Evolutionary conservation across 2,329 filamentous ascomycete genomes (phyloP), one percentile per base, ranked within the genome.

Genomic region (Penicillium brevicompactum): DNA sequence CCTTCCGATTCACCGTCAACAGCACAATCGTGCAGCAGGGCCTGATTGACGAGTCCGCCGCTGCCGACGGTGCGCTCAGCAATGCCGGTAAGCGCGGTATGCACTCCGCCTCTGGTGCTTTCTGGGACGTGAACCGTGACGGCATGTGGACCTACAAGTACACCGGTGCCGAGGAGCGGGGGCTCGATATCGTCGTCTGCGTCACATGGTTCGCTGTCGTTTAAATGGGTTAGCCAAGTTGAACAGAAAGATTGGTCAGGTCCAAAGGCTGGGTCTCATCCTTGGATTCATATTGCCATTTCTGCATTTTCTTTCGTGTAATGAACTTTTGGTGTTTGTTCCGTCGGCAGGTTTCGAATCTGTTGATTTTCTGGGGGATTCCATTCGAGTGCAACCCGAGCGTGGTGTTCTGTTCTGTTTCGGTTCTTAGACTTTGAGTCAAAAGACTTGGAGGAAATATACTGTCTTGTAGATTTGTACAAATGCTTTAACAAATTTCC

Each of bases 1-100:
- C 90, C 5, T 96, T 87, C 85, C 97, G 97, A 78, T 97, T 93
- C 78, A 91, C 92, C 66, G 92, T 96, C 78, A 97, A 96, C 83
- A 95, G 91, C 81, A 97, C 93, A 63, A 97, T 97, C 71, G 95
- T 97, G 66, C 93, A 99, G 80, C 93, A 97, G 79, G 75, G 74
- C 18, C 82, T 93, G 32, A 85, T 76, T 48, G 69, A 74, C 60
- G 70, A 71, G 60, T 70, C 75, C 30, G 79, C 83, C 61, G 82
- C 82, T 50, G 82, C 81, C 49, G 83, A 82, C 70, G 79, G 81
- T 60, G 75, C 78, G n/a, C 71, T 73, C 22, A 82, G 82, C 58
- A 87, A 85, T 27, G 88, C 89, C 53, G 93, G 92, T 53, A 86
- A 92, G 63, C 86, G 93, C 62, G 94, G 94, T 62, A 80, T 81